These are phyloP conservation scores for Kalmusia sp. DNA, from an alignment of 2,329 filamentous ascomycete species.

Conservation along the genomic window DNA sequence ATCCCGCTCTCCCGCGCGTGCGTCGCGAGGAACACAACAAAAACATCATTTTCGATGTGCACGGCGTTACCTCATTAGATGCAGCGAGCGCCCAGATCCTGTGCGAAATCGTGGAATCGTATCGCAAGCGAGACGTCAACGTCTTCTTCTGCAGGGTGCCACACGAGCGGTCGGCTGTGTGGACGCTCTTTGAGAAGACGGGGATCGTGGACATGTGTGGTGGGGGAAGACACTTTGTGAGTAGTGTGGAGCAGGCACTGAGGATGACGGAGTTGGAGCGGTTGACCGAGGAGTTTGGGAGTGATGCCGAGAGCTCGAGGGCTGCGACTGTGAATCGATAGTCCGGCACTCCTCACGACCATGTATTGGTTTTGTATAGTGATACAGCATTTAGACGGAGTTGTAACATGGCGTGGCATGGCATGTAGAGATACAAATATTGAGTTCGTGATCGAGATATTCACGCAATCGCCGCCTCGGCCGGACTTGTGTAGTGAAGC, in stretches of 20 bases:
- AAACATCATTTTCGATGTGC: slow-evolving; percentile 96
- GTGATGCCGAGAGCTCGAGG: slow-evolving; percentile 32
- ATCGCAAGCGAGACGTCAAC: slow-evolving; percentile 76
- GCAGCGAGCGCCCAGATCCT: slow-evolving; percentile 93
- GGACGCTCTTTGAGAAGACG: slow-evolving; percentile 74
- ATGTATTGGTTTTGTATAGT: no score
- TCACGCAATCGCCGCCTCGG: no score
- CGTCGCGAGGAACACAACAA: slow-evolving; percentile 80
- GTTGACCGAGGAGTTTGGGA: slow-evolving; percentile 46
- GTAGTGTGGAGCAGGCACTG: slow-evolving; percentile 83
- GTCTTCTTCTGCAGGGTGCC: slow-evolving; percentile 75
- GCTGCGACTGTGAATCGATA: no score
- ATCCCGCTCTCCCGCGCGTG: slow-evolving; percentile 85
- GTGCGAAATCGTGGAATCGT: slow-evolving; percentile 83
- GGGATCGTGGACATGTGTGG: slow-evolving; percentile 88
- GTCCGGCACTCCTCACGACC: no score
- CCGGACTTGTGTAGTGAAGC: no score
- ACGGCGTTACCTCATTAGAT: slow-evolving; percentile 94
- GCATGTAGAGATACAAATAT: no score
- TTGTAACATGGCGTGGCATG: no score
- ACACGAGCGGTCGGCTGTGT: slow-evolving; percentile 63
- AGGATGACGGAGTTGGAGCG: slow-evolving; percentile 78
- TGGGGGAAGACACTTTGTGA: slow-evolving; percentile 78
- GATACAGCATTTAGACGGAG: no score
- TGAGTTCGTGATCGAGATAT: no score